Evolutionary conservation across 2,329 filamentous ascomycete species (phyloP).

Genomic region (Eutypella sp.): DNA sequence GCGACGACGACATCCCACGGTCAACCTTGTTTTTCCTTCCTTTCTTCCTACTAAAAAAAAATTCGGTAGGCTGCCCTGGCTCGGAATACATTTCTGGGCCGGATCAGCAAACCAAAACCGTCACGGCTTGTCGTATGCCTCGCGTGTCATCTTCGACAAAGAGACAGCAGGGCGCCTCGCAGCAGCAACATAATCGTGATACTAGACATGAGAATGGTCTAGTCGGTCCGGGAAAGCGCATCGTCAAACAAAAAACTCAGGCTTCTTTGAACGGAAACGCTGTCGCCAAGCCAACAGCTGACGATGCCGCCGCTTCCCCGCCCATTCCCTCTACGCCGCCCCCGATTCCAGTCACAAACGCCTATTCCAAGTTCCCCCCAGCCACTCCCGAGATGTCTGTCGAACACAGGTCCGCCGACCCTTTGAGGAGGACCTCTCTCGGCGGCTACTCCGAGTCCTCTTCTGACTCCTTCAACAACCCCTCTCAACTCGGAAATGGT

Average conservation of each 20-base stretch:
- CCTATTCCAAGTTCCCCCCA: slow-evolving; percentile 27
- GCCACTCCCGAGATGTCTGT: slow-evolving; percentile 29
- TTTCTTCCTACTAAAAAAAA: slow-evolving; percentile 4
- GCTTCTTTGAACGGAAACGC: slow-evolving; percentile 35
- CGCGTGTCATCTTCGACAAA: slow-evolving; percentile 54
- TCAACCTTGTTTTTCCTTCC: background rate
- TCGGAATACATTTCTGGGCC: slow-evolving; percentile 41
- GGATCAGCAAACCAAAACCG: slow-evolving; percentile 29
- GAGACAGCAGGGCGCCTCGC: slow-evolving; percentile 56
- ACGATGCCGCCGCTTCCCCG: slow-evolving; percentile 27
- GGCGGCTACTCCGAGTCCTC: slow-evolving; percentile 52
- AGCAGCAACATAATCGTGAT: slow-evolving; percentile 66
- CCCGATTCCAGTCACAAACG: slow-evolving; percentile 30
- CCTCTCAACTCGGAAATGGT: slow-evolving; percentile 31
- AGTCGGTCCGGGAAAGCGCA: slow-evolving; percentile 69
- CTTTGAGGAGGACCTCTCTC: slow-evolving; percentile 27
- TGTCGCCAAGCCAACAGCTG: slow-evolving; percentile 18
- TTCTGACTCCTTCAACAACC: slow-evolving; percentile 49
- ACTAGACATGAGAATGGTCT: slow-evolving; percentile 82
- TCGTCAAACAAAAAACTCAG: slow-evolving; percentile 41
- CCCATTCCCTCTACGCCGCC: slow-evolving; percentile 30
- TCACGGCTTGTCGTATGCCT: slow-evolving; percentile 52
- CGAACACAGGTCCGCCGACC: slow-evolving; percentile 37
- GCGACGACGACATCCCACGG: slow-evolving; percentile 1
- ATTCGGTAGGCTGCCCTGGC: slow-evolving; percentile 32